Conservation (phyloP, 164 flowering plant species). For the Chloranthus sessilifolius region DNA sequence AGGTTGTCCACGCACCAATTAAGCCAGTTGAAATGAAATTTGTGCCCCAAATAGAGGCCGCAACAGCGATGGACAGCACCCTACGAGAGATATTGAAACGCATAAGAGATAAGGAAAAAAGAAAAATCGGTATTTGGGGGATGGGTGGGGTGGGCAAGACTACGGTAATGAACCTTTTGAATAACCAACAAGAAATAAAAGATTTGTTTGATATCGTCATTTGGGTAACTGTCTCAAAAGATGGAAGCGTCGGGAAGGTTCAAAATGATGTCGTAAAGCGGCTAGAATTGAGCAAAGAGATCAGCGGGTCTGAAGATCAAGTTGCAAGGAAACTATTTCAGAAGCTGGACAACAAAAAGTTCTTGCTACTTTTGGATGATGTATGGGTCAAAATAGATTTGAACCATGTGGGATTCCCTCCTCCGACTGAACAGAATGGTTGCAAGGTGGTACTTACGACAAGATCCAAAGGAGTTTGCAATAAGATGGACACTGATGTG, state of each 20-base stretch:
- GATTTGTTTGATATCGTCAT: background rate
- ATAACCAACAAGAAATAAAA: background rate
- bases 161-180: background rate
- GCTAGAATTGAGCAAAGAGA: background rate
- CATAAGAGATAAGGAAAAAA: background rate
- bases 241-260: background rate
- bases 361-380: background rate
- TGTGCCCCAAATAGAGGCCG: background rate
- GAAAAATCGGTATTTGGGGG: constrained; percentile 1
- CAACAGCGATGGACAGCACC: too few relatives aligned
- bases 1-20: too few relatives aligned
- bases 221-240: background rate
- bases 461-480: background rate
- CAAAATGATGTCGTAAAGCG: background rate
- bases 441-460: background rate
- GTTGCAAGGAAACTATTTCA: background rate
- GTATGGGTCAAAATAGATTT: background rate
- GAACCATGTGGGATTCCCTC: background rate
- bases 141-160: constrained; percentile 8
- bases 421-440: background rate
- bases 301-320: background rate
- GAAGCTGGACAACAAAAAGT: background rate
- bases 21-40: background rate
- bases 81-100: background rate
- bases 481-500: background rate